Conservation (phyloP, 2,329 filamentous ascomycete genomes). For the Scopulariopsis brevicaulis region DNA sequence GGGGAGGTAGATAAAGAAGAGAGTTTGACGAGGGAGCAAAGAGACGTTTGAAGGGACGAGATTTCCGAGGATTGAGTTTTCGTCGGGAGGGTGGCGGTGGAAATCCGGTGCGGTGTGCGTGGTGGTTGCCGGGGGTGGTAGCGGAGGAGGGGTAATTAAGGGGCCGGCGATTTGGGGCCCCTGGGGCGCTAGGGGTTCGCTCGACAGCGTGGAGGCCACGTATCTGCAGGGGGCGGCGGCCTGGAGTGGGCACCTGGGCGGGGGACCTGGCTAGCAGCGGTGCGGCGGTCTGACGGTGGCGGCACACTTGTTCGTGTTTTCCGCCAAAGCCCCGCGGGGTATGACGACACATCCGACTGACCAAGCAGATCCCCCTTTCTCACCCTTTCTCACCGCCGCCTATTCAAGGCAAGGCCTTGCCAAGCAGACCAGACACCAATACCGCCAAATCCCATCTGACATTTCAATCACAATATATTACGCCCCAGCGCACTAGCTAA, state of each 20-base stretch:
- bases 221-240: neutral
- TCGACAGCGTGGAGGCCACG: neutral
- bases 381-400: no score
- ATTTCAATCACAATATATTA: no score
- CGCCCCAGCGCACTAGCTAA: no score
- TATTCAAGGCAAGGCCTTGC: no score
- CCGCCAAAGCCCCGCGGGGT: no score
- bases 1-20: neutral
- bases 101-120: neutral
- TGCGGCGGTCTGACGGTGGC: no score
- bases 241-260: neutral
- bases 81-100: neutral
- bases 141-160: neutral
- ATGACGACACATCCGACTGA: no score
- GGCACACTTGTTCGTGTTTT: no score
- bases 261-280: neutral
- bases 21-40: neutral
- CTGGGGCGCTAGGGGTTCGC: neutral
- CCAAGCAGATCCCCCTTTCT: no score
- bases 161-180: neutral
- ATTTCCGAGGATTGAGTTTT: neutral
- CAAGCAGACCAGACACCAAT: no score
- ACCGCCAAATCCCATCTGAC: no score
- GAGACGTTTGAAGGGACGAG: neutral
- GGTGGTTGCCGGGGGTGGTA: neutral